Base-by-base conservation (phyloP, 192 early-diverging fungal species). In the Radiomyces spectabilis region DNA sequence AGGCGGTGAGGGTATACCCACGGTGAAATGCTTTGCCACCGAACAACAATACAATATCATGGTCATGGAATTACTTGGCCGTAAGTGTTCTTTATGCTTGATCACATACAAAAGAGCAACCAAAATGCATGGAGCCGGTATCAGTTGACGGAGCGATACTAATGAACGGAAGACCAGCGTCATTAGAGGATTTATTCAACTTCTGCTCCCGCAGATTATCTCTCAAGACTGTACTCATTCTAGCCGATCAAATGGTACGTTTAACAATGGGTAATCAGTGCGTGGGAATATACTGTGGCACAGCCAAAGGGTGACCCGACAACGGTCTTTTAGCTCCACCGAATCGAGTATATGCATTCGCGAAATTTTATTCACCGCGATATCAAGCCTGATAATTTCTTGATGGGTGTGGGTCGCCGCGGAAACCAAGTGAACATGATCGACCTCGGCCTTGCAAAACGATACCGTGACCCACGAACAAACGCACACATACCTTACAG, bases 371-470 rank as follows among this genome's bases (percentile, higher is more conserved):
- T 94, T 59, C 86, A 91, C 62, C 82, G 91, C 45, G 88, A 88
- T 55, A 87, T 90, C 61, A 89, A 92, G 63, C 88, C 87, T 1
- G 91, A 94, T 63, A 94, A 94, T 77, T 94, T 94, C 61, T 59
- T 94, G 53, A 87, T 94, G 81, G 89, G 91, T 43, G 82, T 85
- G 61, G 82, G 82, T 24, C 86, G 85, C 46, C 9, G 5, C 21
- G 78, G 82, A 43, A 87, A 91, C 59, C 80, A 88, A 51, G 84
- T 94, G 10, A 79, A 91, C 55, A 78, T 92, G 13, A 89, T 94
- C 50, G 91, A 94, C 70, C 91, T 92, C 76, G 91, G 91, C n/a
- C 68, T 94, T 55, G 86, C 89, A 27, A 92, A 94, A 58, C 85
- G 87, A 67, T 94, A 88, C 65, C 79, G 85, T 31, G 88, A 94